Evolutionary conservation across 1,139 yeast species (phyloP).

Genomic region (Wickerhamiella infanticola): DNA sequence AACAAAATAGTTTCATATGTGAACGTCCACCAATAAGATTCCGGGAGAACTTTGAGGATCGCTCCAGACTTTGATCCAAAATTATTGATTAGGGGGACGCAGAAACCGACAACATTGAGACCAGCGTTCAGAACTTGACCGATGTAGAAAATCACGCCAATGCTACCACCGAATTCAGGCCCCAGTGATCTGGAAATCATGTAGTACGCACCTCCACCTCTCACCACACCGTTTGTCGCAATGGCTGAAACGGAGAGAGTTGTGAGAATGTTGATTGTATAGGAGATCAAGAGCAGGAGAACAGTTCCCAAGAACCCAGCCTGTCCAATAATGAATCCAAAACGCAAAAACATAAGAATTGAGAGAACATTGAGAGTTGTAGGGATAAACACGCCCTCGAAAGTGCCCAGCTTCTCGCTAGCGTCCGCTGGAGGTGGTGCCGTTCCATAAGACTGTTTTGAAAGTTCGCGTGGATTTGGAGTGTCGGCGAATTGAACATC

Average conservation of each 20-base stretch:
- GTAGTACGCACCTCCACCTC: constrained; percentile 75
- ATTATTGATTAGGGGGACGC: constrained; percentile 55
- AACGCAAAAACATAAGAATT: constrained; percentile 63
- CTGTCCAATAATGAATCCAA: constrained; percentile 68
- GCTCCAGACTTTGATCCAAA: constrained; percentile 47
- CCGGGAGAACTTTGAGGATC: constrained; percentile 37
- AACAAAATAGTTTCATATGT: constrained; percentile 51
- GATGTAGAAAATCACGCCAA: constrained; percentile 59
- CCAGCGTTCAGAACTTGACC: constrained; percentile 68
- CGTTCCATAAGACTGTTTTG: not conserved
- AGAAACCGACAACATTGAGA: constrained; percentile 64
- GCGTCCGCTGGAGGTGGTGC: not conserved
- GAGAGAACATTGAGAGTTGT: constrained; percentile 63
- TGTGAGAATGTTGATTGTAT: constrained; percentile 49
- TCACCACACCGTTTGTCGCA: constrained; percentile 69
- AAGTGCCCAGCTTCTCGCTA: constrained; percentile 22
- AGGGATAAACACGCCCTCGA: constrained; percentile 50
- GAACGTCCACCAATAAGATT: constrained; percentile 41
- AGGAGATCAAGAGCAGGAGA: constrained; percentile 35
- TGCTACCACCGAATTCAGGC: constrained; percentile 77
- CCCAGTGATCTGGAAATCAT: constrained; percentile 69
- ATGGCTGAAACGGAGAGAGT: constrained; percentile 64
- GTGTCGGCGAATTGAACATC: not conserved
- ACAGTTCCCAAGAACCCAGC: constrained; percentile 54
- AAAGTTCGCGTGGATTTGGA: not conserved